phyloP scores from a whole-genome alignment of 441 rosid genomes.

The Arabidopsis hybrid region DNA sequence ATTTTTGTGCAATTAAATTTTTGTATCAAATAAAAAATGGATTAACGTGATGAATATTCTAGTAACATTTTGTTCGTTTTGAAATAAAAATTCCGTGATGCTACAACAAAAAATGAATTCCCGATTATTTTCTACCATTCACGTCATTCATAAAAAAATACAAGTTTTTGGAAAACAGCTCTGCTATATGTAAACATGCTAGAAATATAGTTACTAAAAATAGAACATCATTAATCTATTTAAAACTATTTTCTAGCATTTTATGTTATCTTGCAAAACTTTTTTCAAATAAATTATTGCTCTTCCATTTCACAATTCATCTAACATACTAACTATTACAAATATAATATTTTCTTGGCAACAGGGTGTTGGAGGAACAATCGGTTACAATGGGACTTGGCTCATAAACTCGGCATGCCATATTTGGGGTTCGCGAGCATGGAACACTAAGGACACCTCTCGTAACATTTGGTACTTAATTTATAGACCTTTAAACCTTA shows the following conservation, averaged over 20 bases:
- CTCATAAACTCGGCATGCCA: conserved; percentile 46
- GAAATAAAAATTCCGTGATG: background rate
- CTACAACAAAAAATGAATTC: too few relatives aligned
- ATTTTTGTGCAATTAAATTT: background rate
- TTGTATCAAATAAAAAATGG: background rate
- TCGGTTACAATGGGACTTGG: conserved; percentile 47
- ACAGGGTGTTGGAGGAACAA: conserved; percentile 43
- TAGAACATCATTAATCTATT: background rate
- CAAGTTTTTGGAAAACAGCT: background rate
- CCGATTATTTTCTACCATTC: too few relatives aligned
- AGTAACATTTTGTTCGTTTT: background rate
- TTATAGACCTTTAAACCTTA: background rate
- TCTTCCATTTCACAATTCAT: background rate
- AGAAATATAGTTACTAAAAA: background rate
- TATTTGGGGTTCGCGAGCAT: conserved; percentile 43
- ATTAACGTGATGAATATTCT: background rate
- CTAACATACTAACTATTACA: background rate
- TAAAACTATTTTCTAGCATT: background rate
- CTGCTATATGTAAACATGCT: background rate
- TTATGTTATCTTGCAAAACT: background rate
- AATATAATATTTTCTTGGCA: background rate
- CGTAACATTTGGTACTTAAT: conserved; percentile 44
- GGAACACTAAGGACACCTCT: conserved; percentile 48
- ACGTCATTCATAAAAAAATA: background rate
- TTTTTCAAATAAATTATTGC: background rate